Evolutionary conservation across 768 basidiomycete species (phyloP).

Genomic region (Termitomyces sp.): DNA sequence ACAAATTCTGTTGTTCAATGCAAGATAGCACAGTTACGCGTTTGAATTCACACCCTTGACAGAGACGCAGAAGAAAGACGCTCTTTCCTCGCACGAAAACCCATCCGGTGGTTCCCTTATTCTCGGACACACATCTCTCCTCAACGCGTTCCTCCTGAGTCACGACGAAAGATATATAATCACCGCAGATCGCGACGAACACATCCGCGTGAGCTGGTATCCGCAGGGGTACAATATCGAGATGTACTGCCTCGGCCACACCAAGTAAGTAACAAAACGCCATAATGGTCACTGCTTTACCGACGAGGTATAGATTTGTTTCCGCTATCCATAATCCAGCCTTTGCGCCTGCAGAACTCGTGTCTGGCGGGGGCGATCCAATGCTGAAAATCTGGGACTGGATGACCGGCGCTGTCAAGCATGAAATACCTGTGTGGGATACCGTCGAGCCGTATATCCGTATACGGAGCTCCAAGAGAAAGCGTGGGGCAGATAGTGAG

Average conservation of each 20-base stretch:
- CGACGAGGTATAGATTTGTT: constrained; percentile 46
- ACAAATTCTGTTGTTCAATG: not conserved
- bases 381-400: constrained; percentile 77
- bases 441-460: constrained; percentile 45
- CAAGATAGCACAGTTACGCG: constrained; percentile 48
- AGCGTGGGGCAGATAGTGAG: constrained; percentile 27
- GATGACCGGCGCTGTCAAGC: constrained; percentile 51
- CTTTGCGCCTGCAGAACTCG: constrained; percentile 39
- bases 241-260: constrained; percentile 80
- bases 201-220: constrained; percentile 87
- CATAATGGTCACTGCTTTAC: not conserved
- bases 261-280: constrained; percentile 44
- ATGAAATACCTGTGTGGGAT: constrained; percentile 46
- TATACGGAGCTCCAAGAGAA: constrained; percentile 28
- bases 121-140: constrained; percentile 83
- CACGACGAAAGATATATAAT: constrained; percentile 69
- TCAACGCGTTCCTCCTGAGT: constrained; percentile 69
- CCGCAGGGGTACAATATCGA: constrained; percentile 85
- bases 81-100: constrained; percentile 59
- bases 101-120: constrained; percentile 64
- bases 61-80: constrained; percentile 28
- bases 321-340: constrained; percentile 72
- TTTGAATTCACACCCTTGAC: constrained; percentile 34
- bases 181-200: constrained; percentile 93
- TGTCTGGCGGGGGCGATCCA: constrained; percentile 88